Conservation (phyloP, 768 basidiomycete species). For the Macrocybe gigantea region DNA sequence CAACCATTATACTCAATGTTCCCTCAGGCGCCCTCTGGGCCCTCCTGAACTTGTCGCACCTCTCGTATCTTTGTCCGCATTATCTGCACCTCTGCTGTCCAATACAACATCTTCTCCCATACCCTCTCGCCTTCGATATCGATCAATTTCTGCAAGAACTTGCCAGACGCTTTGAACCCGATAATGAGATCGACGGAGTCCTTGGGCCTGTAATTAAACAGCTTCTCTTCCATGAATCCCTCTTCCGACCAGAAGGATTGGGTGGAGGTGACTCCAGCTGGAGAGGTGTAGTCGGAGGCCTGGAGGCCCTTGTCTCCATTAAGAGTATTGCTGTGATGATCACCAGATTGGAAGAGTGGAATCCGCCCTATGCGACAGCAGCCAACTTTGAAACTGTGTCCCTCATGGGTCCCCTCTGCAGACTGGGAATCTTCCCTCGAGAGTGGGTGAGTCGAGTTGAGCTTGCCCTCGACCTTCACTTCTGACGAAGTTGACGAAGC, state of each 20-base stretch:
- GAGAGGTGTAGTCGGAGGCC: slow-evolving; percentile 78
- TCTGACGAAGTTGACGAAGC: slow-evolving; percentile 38
- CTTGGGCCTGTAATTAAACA: slow-evolving; percentile 68
- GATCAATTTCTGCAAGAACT: slow-evolving; percentile 83
- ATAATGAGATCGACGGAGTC: slow-evolving; percentile 71
- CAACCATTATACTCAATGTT: background rate
- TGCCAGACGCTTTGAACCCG: slow-evolving; percentile 71
- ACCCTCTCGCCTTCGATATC: slow-evolving; percentile 59
- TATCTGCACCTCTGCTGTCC: slow-evolving; percentile 60
- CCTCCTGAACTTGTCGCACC: slow-evolving; percentile 75
- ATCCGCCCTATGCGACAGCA: slow-evolving; percentile 52
- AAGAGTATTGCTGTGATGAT: slow-evolving; percentile 84
- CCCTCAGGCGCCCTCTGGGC: slow-evolving; percentile 60
- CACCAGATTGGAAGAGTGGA: slow-evolving; percentile 70
- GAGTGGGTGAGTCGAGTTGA: slow-evolving; percentile 66
- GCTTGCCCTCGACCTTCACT: background rate
- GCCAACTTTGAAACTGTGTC: slow-evolving; percentile 58
- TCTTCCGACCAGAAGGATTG: slow-evolving; percentile 63
- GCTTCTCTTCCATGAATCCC: slow-evolving; percentile 58
- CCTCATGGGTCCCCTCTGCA: slow-evolving; percentile 78
- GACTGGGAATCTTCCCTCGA: slow-evolving; percentile 80
- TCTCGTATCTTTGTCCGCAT: slow-evolving; percentile 68
- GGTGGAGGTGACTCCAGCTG: slow-evolving; percentile 73
- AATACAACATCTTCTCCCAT: slow-evolving; percentile 37
- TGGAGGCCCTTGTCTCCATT: slow-evolving; percentile 74